Percentiles rank a stretch among this genome's conserved stretches.
Conservation (phyloP, 202 grass and related monocot species). For the Schoenoplectus tabernaemontani region DNA sequence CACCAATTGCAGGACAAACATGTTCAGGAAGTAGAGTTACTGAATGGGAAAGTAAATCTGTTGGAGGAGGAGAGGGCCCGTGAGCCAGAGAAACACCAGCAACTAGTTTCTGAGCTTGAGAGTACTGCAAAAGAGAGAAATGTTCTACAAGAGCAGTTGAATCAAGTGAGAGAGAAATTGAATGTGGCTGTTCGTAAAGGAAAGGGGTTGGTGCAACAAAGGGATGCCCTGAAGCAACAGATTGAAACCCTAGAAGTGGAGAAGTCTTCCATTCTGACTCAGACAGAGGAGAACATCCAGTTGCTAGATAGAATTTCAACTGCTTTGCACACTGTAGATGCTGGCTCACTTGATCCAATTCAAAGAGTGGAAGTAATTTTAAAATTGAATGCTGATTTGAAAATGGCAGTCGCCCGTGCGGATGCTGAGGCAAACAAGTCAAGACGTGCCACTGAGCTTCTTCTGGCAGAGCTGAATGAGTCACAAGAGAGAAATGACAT, state of each 20-base stretch:
- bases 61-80: constrained; percentile 44
- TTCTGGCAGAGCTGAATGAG: constrained; percentile 89
- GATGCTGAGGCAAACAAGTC: constrained; percentile 73
- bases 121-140: constrained; percentile 41
- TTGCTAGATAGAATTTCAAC: constrained; percentile 49
- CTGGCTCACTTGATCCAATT: constrained; percentile 42
- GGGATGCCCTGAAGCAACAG: constrained; percentile 74
- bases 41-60: constrained; percentile 38
- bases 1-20: constrained; percentile 4
- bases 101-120: constrained; percentile 55
- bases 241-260: constrained; percentile 68
- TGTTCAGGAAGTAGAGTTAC: constrained; percentile 44
- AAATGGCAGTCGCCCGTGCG: constrained; percentile 35
- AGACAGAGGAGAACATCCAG: constrained; percentile 44
- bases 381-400: constrained; percentile 41
- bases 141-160: constrained; percentile 62
- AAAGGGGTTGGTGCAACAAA: constrained; percentile 89
- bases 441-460: constrained; percentile 58
- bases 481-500: constrained; percentile 85
- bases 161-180: constrained; percentile 79
- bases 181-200: constrained; percentile 98
- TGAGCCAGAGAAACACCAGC: constrained; percentile 43
- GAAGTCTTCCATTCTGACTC: constrained; percentile 54
- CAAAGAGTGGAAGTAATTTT: constrained; percentile 54
- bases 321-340: constrained; percentile 46